Percentiles rank a stretch among this genome's conserved stretches.
phyloP scores from a whole-genome alignment of 2,329 filamentous ascomycete species.

The Emmonsia crescens region DNA sequence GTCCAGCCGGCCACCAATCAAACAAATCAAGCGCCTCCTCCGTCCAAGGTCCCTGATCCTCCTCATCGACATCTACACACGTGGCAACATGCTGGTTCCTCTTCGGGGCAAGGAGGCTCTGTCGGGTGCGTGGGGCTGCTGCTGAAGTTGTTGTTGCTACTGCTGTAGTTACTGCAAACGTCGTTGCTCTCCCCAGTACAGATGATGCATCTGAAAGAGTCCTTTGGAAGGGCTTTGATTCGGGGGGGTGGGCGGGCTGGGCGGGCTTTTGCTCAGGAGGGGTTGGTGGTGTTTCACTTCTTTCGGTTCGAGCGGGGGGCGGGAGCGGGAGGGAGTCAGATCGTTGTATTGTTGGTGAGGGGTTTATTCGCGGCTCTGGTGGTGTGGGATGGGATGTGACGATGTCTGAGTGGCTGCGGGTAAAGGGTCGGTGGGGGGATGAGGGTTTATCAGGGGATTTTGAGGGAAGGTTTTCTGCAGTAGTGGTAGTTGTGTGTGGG shows the following conservation, averaged over 20 bases:
- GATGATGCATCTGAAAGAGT: conserved; percentile 27
- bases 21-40: conserved; percentile 33
- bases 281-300: neutral
- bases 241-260: neutral
- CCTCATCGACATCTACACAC: conserved; percentile 12
- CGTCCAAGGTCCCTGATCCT: conserved; percentile 32
- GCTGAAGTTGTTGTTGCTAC: conserved; percentile 3
- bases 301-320: neutral
- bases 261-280: neutral
- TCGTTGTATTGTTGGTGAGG: neutral
- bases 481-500: neutral
- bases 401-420: neutral
- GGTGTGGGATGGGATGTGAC: neutral
- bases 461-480: neutral
- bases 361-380: neutral
- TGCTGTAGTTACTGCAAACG: no score
- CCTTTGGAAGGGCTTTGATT: conserved; percentile 20
- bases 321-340: neutral
- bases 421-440: neutral
- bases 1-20: conserved; percentile 33
- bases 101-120: conserved; percentile 2
- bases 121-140: neutral
- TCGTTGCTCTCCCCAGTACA: conserved; percentile 9
- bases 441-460: neutral
- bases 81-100: conserved; percentile 3